Evolutionary conservation across 192 early-diverging fungal species (phyloP).

Genomic region (Coemansia sp.): DNA sequence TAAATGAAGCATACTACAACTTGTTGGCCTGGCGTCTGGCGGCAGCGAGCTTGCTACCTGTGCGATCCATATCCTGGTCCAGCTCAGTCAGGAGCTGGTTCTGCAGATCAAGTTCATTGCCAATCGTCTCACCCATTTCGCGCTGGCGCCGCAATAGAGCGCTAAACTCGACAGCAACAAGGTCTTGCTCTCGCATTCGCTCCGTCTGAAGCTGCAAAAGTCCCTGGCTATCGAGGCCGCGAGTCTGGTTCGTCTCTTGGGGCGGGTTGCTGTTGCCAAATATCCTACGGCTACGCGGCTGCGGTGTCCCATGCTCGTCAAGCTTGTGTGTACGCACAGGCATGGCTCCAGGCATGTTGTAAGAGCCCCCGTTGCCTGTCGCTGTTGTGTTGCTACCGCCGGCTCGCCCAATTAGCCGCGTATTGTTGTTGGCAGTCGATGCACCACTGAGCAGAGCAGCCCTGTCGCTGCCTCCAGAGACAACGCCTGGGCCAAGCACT

Average conservation of each 20-base stretch:
- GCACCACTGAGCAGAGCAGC: conserved; percentile 36
- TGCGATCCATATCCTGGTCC: conserved; percentile 77
- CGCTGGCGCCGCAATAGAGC: conserved; percentile 79
- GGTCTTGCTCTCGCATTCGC: conserved; percentile 84
- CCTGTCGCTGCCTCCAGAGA: conserved; percentile 31
- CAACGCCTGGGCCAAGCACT: conserved; percentile 50
- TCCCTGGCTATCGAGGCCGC: conserved; percentile 73
- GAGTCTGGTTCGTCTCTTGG: conserved; percentile 79
- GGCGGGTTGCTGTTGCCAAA: conserved; percentile 72
- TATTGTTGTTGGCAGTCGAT: conserved; percentile 12
- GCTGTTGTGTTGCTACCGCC: conserved; percentile 19
- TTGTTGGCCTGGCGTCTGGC: conserved; percentile 81
- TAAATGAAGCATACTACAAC: conserved; percentile 50
- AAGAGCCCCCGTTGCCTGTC: neutral
- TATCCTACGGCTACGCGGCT: conserved; percentile 58
- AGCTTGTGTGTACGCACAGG: conserved; percentile 16
- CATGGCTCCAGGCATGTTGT: conserved; percentile 37
- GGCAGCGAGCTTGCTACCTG: conserved; percentile 71
- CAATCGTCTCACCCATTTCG: conserved; percentile 85
- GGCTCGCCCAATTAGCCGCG: conserved; percentile 38
- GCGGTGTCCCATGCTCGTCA: conserved; percentile 26
- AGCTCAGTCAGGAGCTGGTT: conserved; percentile 87
- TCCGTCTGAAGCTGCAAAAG: conserved; percentile 77
- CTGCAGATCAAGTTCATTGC: conserved; percentile 89
- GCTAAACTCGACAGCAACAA: conserved; percentile 73